Percentiles rank a stretch among this genome's conserved stretches.
Conservation (phyloP, 2,329 filamentous ascomycete species). For the Cladorrhinum sp. region DNA sequence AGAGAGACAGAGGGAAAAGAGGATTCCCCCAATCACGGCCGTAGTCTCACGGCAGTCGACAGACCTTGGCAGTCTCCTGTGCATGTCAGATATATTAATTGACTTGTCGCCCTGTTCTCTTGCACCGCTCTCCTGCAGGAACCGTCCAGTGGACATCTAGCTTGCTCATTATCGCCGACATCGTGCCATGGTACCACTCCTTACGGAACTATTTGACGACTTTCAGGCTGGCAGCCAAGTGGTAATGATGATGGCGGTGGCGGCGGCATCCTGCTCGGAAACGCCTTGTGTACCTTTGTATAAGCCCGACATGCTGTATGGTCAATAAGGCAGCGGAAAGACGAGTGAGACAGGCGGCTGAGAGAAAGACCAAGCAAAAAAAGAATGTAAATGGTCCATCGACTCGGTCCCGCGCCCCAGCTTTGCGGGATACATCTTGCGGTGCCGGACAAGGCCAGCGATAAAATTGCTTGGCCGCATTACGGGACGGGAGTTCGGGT, state of each 20-base stretch:
- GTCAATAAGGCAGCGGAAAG: neutral
- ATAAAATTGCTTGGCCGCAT: slow-evolving; percentile 9
- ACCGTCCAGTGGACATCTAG: neutral
- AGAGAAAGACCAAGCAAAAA: neutral
- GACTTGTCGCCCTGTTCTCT: neutral
- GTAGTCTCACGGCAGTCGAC: slow-evolving; percentile 5
- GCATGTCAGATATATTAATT: slow-evolving; percentile 14
- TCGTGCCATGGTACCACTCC: neutral
- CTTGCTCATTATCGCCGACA: too few relatives aligned
- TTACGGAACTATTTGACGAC: too few relatives aligned
- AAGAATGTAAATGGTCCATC: neutral
- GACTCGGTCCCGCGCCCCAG: slow-evolving; percentile 12
- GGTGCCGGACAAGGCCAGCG: neutral
- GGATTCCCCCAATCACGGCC: neutral
- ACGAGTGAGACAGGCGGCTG: neutral
- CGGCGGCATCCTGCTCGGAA: slow-evolving; percentile 5
- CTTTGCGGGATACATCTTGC: slow-evolving; percentile 1
- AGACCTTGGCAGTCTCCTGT: slow-evolving; percentile 10
- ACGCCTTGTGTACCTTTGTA: neutral
- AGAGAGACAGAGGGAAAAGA: too few relatives aligned
- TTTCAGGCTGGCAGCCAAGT: neutral
- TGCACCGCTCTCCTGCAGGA: slow-evolving; percentile 13
- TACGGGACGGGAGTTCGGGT: slow-evolving; percentile 8
- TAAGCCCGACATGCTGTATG: neutral
- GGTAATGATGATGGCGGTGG: neutral